Evolutionary conservation across 352 stramenopile species (phyloP).

Genomic region (Phytophthora citricola): DNA sequence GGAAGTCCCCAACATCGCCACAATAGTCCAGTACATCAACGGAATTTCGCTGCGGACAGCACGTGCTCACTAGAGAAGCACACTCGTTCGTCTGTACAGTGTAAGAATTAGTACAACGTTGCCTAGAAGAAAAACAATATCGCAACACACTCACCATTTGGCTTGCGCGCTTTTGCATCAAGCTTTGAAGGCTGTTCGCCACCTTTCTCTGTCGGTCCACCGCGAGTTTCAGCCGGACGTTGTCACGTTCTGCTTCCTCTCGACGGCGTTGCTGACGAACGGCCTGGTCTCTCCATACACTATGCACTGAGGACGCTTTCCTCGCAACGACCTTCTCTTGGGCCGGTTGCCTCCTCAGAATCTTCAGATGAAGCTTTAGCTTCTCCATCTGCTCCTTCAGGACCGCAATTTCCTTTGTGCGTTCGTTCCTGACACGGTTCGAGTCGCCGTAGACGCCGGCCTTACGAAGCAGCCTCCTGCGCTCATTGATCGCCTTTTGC

Average conservation of each 20-base stretch:
- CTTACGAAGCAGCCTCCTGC: constrained; percentile 38
- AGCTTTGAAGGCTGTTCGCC: constrained; percentile 13
- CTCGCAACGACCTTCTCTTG: constrained; percentile 7
- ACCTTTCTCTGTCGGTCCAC: constrained; percentile 37
- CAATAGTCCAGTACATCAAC: constrained; percentile 18
- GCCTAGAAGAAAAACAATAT: too few relatives aligned
- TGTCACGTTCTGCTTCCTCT: constrained; percentile 41
- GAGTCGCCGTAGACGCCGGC: constrained; percentile 30
- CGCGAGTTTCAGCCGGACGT: constrained; percentile 43
- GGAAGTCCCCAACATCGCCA: constrained; percentile 28
- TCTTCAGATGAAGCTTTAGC: constrained; percentile 54
- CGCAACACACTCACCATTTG: constrained; percentile 16
- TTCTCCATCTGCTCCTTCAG: constrained; percentile 61
- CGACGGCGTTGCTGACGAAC: constrained; percentile 37
- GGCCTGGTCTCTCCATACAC: constrained; percentile 27
- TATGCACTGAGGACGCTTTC: background rate
- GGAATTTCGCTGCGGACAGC: constrained; percentile 13
- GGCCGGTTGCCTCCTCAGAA: constrained; percentile 20
- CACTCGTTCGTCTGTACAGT: constrained; percentile 30
- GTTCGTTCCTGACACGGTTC: constrained; percentile 29
- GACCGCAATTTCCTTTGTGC: constrained; percentile 64
- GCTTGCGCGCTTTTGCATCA: constrained; percentile 23
- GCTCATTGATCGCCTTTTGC: constrained; percentile 17
- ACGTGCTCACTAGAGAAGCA: constrained; percentile 5
- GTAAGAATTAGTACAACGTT: constrained; percentile 2